These are phyloP conservation scores for Populus simonii DNA, from an alignment of 345 rosid genomes.

Conservation along the genomic window DNA sequence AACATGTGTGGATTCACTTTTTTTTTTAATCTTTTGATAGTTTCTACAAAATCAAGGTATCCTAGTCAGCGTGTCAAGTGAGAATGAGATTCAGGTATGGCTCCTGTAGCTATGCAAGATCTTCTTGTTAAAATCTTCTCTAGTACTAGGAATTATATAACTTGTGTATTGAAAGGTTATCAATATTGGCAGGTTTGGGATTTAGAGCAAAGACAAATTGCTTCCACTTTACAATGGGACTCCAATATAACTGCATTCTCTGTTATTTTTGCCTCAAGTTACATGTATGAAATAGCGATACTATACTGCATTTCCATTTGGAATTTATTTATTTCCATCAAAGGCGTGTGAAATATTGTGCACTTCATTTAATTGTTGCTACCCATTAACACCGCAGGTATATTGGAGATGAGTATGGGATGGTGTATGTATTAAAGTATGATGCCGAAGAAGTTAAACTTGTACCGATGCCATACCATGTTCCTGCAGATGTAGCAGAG, in stretches of 20 bases:
- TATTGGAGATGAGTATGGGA: constrained; percentile 32
- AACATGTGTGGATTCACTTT: background rate
- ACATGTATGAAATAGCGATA: constrained; percentile 14
- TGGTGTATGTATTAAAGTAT: constrained; percentile 24
- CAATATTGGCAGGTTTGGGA: constrained; percentile 28
- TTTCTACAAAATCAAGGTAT: constrained; percentile 30
- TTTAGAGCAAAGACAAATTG: constrained; percentile 23
- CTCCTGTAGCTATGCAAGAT: background rate
- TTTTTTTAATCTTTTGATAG: constrained; percentile 6
- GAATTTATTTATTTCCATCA: background rate
- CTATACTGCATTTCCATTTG: background rate
- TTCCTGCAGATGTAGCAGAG: constrained; percentile 15
- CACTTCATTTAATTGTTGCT: background rate
- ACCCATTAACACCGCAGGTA: constrained; percentile 11
- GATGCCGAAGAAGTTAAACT: constrained; percentile 15
- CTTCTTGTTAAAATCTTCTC: background rate
- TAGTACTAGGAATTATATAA: background rate
- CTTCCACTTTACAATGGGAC: constrained; percentile 25
- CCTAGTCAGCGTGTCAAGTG: constrained; percentile 20
- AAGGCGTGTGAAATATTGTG: background rate
- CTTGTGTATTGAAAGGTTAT: background rate
- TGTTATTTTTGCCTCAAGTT: constrained; percentile 20
- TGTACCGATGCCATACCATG: constrained; percentile 20
- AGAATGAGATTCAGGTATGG: constrained; percentile 33
- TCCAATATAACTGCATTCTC: constrained; percentile 30